Base-by-base conservation (phyloP, 2,329 filamentous ascomycete genomes). In the Colletotrichum sp. region DNA sequence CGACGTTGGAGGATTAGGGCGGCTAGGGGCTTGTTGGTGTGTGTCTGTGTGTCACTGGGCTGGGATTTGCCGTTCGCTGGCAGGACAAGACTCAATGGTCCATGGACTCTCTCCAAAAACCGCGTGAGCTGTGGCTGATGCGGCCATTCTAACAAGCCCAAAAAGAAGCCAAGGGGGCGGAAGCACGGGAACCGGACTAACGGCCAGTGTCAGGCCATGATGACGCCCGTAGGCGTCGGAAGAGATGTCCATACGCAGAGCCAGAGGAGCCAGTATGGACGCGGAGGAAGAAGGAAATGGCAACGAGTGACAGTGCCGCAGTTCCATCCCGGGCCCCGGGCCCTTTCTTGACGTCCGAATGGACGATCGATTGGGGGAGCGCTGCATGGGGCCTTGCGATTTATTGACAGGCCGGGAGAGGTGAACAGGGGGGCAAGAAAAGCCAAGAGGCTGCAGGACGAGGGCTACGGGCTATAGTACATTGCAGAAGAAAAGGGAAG, bases 201-300 rank as follows among this genome's bases (percentile, higher is more conserved):
- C 16, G 73, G 58, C 26, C 30, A 52, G 28, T 38, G 71, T 75
- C 75, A 75, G 71, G 64, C 75, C 72, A 77, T 68, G 58, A 77
- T 77, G 75, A 75, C 75, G 75, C 75, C 66, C 48, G 43, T 24
- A 64, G 71, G 75, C 75, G 34, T 71, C 38, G 62, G 73, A n/a
- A 32, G 62, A 73, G 55, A 72, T 60, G 65, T 34, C 38, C 38
- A 43, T 43, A 43, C 38, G 38, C 38, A n/a, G 38, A 43, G 38
- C 38, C 38, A 43, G 38, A 43, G 60, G 66, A 62, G 52, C 34
- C 48, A 32, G n/a, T 43, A 43, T 2, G 38, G 68, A 21, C 61
- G 32, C 61, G 36, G 61, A 66, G 64, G 36, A 62, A 66, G 34
- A 71, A 71, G 68, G 30, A 62, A 71, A 52, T 34, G 61, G 68